phyloP scores from a whole-genome alignment of 106 monocot genomes.

The Xerophyta viscosa region DNA sequence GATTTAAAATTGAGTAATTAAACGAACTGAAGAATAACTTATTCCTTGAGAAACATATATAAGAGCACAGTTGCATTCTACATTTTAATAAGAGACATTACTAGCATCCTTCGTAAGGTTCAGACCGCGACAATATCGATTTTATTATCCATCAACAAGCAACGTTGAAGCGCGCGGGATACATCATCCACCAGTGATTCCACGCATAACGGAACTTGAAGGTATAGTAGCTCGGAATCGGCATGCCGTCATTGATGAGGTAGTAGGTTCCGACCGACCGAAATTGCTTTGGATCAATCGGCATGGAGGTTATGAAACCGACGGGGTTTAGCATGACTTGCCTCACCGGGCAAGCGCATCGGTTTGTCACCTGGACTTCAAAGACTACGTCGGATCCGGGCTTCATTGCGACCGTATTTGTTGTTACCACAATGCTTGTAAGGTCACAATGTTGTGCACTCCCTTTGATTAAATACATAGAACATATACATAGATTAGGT shows the following conservation, averaged over 20 bases:
- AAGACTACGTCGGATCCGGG: slow-evolving; percentile 23
- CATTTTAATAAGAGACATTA: too few relatives aligned
- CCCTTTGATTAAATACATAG: neutral
- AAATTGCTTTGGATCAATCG: slow-evolving; percentile 26
- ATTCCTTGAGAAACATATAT: too few relatives aligned
- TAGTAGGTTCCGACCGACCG: slow-evolving; percentile 8
- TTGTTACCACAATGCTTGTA: slow-evolving; percentile 10
- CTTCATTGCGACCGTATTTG: slow-evolving; percentile 16
- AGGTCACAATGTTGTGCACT: neutral
- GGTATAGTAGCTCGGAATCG: slow-evolving; percentile 12
- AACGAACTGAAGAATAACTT: too few relatives aligned
- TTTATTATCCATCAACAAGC: slow-evolving; percentile 6
- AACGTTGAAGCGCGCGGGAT: slow-evolving; percentile 12
- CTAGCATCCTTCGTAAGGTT: too few relatives aligned
- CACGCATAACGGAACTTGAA: slow-evolving; percentile 31
- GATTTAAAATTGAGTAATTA: too few relatives aligned
- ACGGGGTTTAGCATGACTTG: slow-evolving; percentile 9
- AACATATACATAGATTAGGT: neutral
- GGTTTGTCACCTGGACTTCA: slow-evolving; percentile 37
- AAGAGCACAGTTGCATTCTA: too few relatives aligned
- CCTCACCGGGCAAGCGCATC: slow-evolving; percentile 19
- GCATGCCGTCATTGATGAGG: slow-evolving; percentile 18
- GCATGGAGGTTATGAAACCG: slow-evolving; percentile 29
- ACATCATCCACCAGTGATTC: slow-evolving; percentile 25
- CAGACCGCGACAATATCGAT: too few relatives aligned